These are phyloP conservation scores for Penicillium sp. DNA, from an alignment of 2,329 filamentous ascomycete genomes.

Conservation along the genomic window DNA sequence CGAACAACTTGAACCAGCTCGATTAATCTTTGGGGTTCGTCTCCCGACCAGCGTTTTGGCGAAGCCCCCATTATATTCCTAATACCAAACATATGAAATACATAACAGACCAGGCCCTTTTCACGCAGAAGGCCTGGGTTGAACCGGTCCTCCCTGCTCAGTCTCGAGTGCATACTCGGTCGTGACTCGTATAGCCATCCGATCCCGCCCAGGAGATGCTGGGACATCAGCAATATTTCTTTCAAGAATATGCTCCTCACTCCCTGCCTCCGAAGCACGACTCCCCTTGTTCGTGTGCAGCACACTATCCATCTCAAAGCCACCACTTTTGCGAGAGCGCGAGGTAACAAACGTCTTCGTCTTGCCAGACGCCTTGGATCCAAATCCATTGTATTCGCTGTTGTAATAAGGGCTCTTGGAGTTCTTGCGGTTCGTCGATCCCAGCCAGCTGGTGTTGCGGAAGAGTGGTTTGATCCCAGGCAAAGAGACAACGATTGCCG, in stretches of 20 bases:
- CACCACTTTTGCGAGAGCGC: slow-evolving; percentile 1
- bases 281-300: slow-evolving; percentile 1
- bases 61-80: not conserved
- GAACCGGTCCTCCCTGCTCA: slow-evolving; percentile 2
- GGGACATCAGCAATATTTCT: not conserved
- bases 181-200: slow-evolving; percentile 17
- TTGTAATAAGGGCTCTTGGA: slow-evolving; percentile 8
- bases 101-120: not conserved
- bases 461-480: slow-evolving; percentile 30
- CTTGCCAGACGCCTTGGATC: slow-evolving; percentile 10
- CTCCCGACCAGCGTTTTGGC: not conserved
- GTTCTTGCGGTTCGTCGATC: slow-evolving; percentile 8
- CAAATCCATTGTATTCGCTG: slow-evolving; percentile 12
- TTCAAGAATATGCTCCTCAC: slow-evolving; percentile 16
- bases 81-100: not conserved
- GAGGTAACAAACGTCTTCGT: slow-evolving; percentile 14
- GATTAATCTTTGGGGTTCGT: not conserved
- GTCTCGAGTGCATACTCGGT: slow-evolving; percentile 15
- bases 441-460: slow-evolving; percentile 16
- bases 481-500: slow-evolving; percentile 25
- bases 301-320: slow-evolving; percentile 13
- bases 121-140: not conserved
- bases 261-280: slow-evolving; percentile 6
- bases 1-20: too few species aligned
- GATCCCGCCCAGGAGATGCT: not conserved